Conservation (phyloP, 2,329 filamentous ascomycete species). For the Phialophora tarda region DNA sequence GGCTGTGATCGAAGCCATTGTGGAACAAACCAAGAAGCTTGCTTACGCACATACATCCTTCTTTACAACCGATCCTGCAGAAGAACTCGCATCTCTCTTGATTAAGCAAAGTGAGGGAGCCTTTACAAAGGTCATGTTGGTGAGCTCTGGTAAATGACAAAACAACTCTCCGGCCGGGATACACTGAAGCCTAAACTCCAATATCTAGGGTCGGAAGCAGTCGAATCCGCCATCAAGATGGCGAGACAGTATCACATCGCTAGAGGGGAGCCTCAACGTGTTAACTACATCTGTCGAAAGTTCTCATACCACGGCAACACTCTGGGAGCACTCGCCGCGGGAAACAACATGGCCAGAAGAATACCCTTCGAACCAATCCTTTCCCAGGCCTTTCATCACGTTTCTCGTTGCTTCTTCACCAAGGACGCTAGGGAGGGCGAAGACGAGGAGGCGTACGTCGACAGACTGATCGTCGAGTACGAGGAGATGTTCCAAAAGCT, state of each 20-base stretch:
- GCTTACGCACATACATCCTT: constrained; percentile 65
- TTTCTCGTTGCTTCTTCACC: constrained; percentile 42
- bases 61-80: constrained; percentile 60
- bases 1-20: constrained; percentile 56
- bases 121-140: constrained; percentile 62
- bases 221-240: constrained; percentile 57
- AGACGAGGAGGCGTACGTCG: constrained; percentile 49
- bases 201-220: constrained; percentile 44
- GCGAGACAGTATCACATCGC: constrained; percentile 56
- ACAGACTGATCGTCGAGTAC: constrained; percentile 51
- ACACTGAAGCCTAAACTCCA: too few species aligned
- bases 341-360: constrained; percentile 43
- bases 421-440: constrained; percentile 44
- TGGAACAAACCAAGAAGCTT: constrained; percentile 65
- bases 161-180: too few species aligned
- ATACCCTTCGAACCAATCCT: constrained; percentile 43
- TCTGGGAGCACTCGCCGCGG: constrained; percentile 52
- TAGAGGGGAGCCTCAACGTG: constrained; percentile 43
- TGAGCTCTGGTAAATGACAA: constrained; percentile 51
- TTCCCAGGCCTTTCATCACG: constrained; percentile 21
- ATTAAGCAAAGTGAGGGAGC: constrained; percentile 57
- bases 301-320: constrained; percentile 60
- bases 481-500: constrained; percentile 56
- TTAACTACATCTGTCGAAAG: constrained; percentile 52
- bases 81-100: constrained; percentile 59